phyloP scores from a whole-genome alignment of 2,329 filamentous ascomycete species.

The Tetracladium maxilliforme region DNA sequence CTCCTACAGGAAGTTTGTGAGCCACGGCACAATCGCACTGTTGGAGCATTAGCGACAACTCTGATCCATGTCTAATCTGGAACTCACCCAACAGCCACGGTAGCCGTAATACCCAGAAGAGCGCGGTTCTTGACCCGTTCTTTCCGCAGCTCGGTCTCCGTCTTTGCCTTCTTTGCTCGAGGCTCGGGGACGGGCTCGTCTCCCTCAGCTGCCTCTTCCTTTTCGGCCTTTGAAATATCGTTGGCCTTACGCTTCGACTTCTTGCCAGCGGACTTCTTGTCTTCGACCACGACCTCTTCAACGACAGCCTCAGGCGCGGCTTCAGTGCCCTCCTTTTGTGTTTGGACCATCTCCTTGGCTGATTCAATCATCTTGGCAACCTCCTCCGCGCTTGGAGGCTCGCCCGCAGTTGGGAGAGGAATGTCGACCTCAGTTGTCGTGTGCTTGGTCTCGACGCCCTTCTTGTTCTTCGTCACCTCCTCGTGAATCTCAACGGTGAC shows the following conservation, averaged over 20 bases:
- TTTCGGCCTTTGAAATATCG: constrained; percentile 48
- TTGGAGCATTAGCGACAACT: too few species aligned
- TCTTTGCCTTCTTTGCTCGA: constrained; percentile 62
- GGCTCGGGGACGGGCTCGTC: constrained; percentile 24
- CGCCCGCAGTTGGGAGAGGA: constrained; percentile 49
- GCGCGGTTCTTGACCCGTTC: constrained; percentile 78
- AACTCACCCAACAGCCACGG: constrained; percentile 80
- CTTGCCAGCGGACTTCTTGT: constrained; percentile 20
- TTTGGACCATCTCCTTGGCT: constrained; percentile 78
- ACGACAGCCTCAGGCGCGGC: constrained; percentile 19
- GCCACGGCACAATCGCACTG: too few species aligned
- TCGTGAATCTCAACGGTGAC: constrained; percentile 60
- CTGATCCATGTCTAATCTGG: too few species aligned
- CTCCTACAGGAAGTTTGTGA: too few species aligned
- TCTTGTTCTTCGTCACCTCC: constrained; percentile 35
- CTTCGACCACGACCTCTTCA: constrained; percentile 19
- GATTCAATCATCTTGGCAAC: constrained; percentile 72
- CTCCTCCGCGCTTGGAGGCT: constrained; percentile 57
- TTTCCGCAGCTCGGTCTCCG: constrained; percentile 69
- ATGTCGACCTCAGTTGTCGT: constrained; percentile 66
- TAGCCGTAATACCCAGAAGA: constrained; percentile 72
- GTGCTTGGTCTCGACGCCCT: constrained; percentile 51
- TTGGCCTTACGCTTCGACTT: constrained; percentile 61
- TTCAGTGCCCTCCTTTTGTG: constrained; percentile 40
- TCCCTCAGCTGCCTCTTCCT: constrained; percentile 25